Evolutionary conservation across 163 green algal genomes (phyloP).

Genomic region (Scenedesmus sp.): DNA sequence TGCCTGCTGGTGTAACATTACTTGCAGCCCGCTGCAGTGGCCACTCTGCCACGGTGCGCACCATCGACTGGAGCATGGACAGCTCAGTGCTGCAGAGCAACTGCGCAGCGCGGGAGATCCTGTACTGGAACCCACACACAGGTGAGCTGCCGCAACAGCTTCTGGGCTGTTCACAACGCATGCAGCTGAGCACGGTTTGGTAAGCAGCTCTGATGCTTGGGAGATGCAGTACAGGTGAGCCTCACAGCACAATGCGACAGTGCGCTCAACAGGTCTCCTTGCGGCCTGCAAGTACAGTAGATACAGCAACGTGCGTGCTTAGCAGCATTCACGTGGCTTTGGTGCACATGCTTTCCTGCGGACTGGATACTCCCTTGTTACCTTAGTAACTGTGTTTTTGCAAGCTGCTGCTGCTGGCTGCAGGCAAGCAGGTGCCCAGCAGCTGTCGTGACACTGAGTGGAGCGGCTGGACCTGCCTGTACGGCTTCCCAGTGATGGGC

Average conservation of each 20-base stretch:
- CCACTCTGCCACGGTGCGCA: conserved; percentile 68
- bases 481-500: conserved; percentile 82
- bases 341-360: too few species aligned
- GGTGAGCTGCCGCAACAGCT: background rate
- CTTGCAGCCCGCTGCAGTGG: conserved; percentile 55
- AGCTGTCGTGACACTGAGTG: conserved; percentile 68
- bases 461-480: conserved; percentile 68
- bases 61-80: conserved; percentile 74
- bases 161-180: too few species aligned
- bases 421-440: conserved; percentile 66
- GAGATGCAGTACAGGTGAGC: background rate
- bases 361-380: too few species aligned
- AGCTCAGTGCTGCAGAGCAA: conserved; percentile 67
- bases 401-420: background rate
- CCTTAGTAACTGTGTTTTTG: background rate
- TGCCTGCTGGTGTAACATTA: background rate
- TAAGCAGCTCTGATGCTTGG: background rate
- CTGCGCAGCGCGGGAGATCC: conserved; percentile 70
- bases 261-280: too few species aligned
- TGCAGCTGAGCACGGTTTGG: background rate
- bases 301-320: too few species aligned
- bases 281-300: too few species aligned
- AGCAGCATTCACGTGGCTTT: too few species aligned
- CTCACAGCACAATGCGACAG: too few species aligned
- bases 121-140: conserved; percentile 75